A percentile compares a stretch with the other conserved stretches of the same genome.
These are phyloP conservation scores for Prinsepia uniflora DNA, from an alignment of 306 rosid genomes.

Conservation along the genomic window DNA sequence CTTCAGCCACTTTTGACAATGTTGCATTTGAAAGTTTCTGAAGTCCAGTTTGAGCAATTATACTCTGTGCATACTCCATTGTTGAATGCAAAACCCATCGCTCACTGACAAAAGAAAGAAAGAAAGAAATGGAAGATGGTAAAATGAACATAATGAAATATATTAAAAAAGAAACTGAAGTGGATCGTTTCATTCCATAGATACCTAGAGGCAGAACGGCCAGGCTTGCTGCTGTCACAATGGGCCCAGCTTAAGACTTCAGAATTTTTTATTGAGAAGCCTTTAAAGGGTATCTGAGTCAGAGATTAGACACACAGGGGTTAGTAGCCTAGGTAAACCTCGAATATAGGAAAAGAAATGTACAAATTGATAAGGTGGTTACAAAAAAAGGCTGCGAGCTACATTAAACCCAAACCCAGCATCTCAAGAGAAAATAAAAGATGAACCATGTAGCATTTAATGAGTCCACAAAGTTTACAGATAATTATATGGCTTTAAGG, in stretches of 20 bases:
- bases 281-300: slow-evolving; percentile 67
- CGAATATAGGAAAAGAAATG: background rate
- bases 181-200: slow-evolving; percentile 10
- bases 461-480: slow-evolving; percentile 14
- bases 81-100: slow-evolving; percentile 92
- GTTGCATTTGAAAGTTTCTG: slow-evolving; percentile 61
- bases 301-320: slow-evolving; percentile 27
- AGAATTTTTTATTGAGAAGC: slow-evolving; percentile 62
- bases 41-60: slow-evolving; percentile 76
- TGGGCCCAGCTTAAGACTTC: slow-evolving; percentile 64
- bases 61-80: slow-evolving; percentile 60
- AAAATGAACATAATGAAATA: background rate
- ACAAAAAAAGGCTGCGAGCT: slow-evolving; percentile 7
- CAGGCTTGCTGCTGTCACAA: slow-evolving; percentile 90
- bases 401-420: slow-evolving; percentile 17
- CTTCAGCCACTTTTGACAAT: slow-evolving; percentile 68
- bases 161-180: background rate
- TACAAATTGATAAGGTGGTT: slow-evolving; percentile 3
- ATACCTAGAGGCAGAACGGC: slow-evolving; percentile 64
- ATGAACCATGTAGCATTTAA: slow-evolving; percentile 10
- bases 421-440: slow-evolving; percentile 10
- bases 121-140: slow-evolving; percentile 10
- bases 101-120: slow-evolving; percentile 45
- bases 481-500: slow-evolving; percentile 19
- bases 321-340: slow-evolving; percentile 14